Evolutionary conservation across 805 yeast species (phyloP).

Genomic region (Metschnikowia sp.): DNA sequence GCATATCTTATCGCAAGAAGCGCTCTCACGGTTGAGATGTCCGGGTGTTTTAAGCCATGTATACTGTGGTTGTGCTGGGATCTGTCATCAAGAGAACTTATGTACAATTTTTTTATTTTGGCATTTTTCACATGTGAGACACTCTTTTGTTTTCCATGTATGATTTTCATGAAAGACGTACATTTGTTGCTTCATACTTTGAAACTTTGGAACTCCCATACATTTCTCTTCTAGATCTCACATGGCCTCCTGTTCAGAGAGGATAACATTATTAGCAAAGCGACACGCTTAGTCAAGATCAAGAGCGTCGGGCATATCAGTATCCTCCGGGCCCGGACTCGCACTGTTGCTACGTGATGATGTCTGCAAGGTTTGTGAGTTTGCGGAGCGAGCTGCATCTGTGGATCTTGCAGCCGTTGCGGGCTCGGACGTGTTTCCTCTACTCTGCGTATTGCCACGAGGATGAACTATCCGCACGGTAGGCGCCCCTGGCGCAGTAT

Average conservation of each 20-base stretch:
- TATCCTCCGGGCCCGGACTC: slow-evolving; percentile 9
- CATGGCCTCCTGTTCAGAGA: not conserved
- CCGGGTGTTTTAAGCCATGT: not conserved
- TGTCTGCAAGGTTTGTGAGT: not conserved
- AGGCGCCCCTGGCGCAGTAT: not conserved
- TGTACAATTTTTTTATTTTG: too few species aligned
- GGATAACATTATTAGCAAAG: not conserved
- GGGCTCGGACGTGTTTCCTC: not conserved
- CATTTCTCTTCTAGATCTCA: too few species aligned
- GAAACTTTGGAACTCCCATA: too few species aligned
- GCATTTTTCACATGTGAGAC: too few species aligned
- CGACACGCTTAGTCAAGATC: slow-evolving; percentile 6
- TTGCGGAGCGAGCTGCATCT: not conserved
- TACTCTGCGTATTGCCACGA: not conserved
- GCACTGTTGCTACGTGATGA: not conserved
- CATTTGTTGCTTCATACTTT: too few species aligned
- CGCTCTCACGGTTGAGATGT: not conserved
- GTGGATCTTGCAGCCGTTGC: not conserved
- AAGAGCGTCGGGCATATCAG: slow-evolving; percentile 15
- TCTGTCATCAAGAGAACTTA: not conserved
- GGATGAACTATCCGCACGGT: not conserved
- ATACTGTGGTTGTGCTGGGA: not conserved
- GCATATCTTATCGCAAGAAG: slow-evolving; percentile 2
- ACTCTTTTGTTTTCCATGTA: too few species aligned
- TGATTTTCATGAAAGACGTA: too few species aligned